Base-by-base conservation (phyloP, 805 yeast species). In the Nakazawaea sp. region DNA sequence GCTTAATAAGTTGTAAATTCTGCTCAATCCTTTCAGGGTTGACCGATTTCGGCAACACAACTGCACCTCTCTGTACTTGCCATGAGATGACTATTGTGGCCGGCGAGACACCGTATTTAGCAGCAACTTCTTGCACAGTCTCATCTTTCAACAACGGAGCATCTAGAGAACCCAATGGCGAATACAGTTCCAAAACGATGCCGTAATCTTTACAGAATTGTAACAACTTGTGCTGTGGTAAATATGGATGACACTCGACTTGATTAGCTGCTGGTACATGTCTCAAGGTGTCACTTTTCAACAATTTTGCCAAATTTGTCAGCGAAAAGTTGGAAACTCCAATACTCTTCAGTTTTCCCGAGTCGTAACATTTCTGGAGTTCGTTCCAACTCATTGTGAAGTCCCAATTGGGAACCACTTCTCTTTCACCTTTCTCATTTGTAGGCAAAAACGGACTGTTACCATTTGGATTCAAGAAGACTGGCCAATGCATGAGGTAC, bases 301-400 rank as follows among this genome's bases (percentile, higher is more conserved):
- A 63, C 38, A 85, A 58, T 38, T 60, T 66, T 42, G 73, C 60
- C 42, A 81, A 53, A 47, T 75, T 72, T 36, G 63, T 64, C 18
- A 72, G 58, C 8, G 83, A 70, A 55, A 78, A 81, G 61, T 86
- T 86, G 29, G 90, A 81, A 29, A 86, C 82, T 46, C 95, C 95
- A 53, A 86, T 72, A 21, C 87, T 73, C 47, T 66, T 73, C 19
- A 73, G 66, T 53, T 75, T 67, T 18, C 76, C 81, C 16, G 70
- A 52, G 21, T 61, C 60, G 33, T 73, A 64, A 32, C 81, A 59
- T 47, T 71, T 61, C 60, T 83, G 85, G 72, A 85, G 57, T 24
- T 61, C 62, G 47, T 68, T 73, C 77, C 77, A 84, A n/a, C 85
- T 77, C 45, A 78, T 70, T 41, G 72, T 48, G 49, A 66, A 77